Evolutionary conservation across 352 stramenopile species (phyloP).

Genomic region (Phytophthora fragariaefolia): DNA sequence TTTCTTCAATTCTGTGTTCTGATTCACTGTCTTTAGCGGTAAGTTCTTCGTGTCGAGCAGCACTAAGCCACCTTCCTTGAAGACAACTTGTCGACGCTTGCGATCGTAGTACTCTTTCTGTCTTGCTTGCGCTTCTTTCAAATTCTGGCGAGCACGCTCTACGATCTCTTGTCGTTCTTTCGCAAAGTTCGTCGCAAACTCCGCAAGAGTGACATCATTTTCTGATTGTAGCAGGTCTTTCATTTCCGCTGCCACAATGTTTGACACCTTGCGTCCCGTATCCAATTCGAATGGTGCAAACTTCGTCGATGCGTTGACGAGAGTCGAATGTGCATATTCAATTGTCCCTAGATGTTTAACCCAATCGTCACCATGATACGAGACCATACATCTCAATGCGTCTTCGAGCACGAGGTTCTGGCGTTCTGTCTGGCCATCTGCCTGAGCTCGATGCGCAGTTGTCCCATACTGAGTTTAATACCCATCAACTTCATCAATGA

Average conservation of each 20-base stretch:
- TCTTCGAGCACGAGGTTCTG: conserved; percentile 23
- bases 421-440: conserved; percentile 25
- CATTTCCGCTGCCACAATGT: conserved; percentile 7
- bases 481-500: too few relatives aligned
- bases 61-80: too few relatives aligned
- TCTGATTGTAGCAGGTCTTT: conserved; percentile 2
- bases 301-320: conserved; percentile 8
- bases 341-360: conserved; percentile 16
- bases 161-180: conserved; percentile 15
- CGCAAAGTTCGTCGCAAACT: conserved; percentile 21
- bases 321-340: conserved; percentile 27
- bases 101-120: too few relatives aligned
- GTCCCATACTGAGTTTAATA: conserved; percentile 26
- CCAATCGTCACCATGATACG: conserved; percentile 25
- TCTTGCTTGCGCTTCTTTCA: too few relatives aligned
- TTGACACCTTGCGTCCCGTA: conserved; percentile 15
- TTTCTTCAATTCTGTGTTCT: too few relatives aligned
- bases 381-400: conserved; percentile 20
- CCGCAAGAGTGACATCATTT: conserved; percentile 3
- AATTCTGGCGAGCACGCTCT: too few relatives aligned
- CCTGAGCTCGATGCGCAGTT: conserved; percentile 23
- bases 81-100: too few relatives aligned
- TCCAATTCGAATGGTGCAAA: conserved; percentile 24
- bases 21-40: too few relatives aligned
- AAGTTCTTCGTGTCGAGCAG: too few relatives aligned